Base-by-base conservation (phyloP, 371 early-diverging fungal species). In the Apophysomyces variabilis region DNA sequence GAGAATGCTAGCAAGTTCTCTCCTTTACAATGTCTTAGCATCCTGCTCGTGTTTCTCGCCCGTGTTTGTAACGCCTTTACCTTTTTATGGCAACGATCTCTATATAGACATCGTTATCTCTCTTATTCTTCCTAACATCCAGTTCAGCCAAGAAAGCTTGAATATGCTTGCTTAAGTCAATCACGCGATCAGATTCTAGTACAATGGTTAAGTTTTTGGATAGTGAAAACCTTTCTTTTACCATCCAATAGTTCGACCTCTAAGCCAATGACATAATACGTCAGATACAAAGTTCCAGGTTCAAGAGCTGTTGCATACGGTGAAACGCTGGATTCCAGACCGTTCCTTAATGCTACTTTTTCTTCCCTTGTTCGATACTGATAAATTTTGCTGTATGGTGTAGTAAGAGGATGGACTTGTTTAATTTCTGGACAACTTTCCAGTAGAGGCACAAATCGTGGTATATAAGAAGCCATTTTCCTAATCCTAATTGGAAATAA, bases 391-490 rank as follows among this genome's bases (percentile, higher is more conserved):
- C 62, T 43, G 4, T 36, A 56, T 0, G 68, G 54, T 6, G 66
- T 66, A 5, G 67, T 73, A 26, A 73, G 56, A 0, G 80, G 76
- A 37, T 76, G 80, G 12, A 74, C 69, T 4, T 37, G 32, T 4
- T 37, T 21, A 0, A 82, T 47, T 4, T 56, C 39, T 7, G 60
- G 64, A 4, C 36, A 47, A 7, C 35, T 18, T 66, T 78, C 75
- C 9, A 78, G 38, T 18, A 76, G 45, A 13, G 69, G 50, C 2
- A 78, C 13, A 0, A 78, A 66, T 11, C 63, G 65, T 9, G 82
- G 75, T 60, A 81, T 70, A 45, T 60, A 26, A 16, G 56, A 46
- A 4, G 75, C 69, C 73, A 81, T 76, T 57, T 69, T 78, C 11
- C 75, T 44, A 26, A 61, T 69, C 80, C 80, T 80, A 62, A 45